A percentile compares a stretch with the other conserved stretches of the same genome.
Evolutionary conservation across 2,329 filamentous ascomycete genomes (phyloP).

Genomic region (Alternaria solani): DNA sequence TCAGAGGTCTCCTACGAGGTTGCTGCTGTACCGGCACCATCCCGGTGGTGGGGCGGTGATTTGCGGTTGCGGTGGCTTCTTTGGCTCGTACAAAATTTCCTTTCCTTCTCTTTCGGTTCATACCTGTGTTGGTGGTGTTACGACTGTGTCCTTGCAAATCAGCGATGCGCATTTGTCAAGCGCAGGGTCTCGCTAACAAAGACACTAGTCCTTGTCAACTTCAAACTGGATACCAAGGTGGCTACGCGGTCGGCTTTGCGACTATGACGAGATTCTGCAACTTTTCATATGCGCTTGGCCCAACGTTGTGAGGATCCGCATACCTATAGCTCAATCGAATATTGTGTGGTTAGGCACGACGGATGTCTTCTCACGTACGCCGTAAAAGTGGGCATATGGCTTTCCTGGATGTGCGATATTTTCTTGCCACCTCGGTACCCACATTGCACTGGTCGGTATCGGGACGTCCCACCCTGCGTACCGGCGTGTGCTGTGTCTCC

Average conservation of each 20-base stretch:
- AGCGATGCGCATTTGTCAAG: conserved; percentile 3
- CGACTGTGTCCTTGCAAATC: neutral
- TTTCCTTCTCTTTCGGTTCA: neutral
- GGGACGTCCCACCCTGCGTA: neutral
- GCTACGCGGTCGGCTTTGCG: neutral
- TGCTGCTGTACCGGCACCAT: neutral
- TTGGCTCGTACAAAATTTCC: neutral
- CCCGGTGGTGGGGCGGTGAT: neutral
- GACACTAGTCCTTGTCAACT: neutral
- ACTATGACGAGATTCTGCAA: neutral
- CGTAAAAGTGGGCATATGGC: neutral
- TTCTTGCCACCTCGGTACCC: neutral
- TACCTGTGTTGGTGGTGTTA: neutral
- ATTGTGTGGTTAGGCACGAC: neutral
- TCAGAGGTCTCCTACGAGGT: neutral
- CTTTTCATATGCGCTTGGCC: neutral
- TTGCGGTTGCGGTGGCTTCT: neutral
- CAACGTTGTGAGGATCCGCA: neutral
- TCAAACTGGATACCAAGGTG: neutral
- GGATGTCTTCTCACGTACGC: neutral
- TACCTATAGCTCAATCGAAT: neutral
- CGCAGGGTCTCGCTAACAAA: neutral
- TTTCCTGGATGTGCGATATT: neutral
- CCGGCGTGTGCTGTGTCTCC: neutral
- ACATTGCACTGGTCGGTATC: neutral